These are phyloP conservation scores for Linum lewisii DNA, from an alignment of 345 rosid species.

Conservation along the genomic window DNA sequence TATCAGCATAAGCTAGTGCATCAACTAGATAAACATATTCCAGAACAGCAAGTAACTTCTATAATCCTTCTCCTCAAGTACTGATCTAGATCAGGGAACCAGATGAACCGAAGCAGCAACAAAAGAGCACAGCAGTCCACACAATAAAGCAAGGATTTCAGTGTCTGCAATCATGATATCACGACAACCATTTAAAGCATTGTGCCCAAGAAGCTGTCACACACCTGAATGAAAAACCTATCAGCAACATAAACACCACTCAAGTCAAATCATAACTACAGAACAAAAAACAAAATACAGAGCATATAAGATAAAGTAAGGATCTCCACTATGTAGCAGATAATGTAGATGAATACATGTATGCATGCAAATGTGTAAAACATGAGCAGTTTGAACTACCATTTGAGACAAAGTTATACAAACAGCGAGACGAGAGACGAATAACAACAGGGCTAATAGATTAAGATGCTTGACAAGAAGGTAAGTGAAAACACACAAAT, in stretches of 20 bases:
- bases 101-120: slow-evolving; percentile 31
- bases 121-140: slow-evolving; percentile 28
- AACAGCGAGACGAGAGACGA: no score
- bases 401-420: no score
- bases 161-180: no score
- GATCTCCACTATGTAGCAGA: no score
- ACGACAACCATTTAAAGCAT: slow-evolving; percentile 30
- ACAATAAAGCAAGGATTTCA: slow-evolving; percentile 26
- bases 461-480: no score
- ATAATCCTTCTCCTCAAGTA: slow-evolving; percentile 7
- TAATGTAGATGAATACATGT: not conserved
- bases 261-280: slow-evolving; percentile 11
- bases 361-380: no score
- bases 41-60: slow-evolving; percentile 13
- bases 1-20: no score
- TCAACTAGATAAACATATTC: slow-evolving; percentile 6
- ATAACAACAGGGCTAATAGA: no score
- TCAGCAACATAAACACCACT: slow-evolving; percentile 18
- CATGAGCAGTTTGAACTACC: no score
- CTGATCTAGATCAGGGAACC: slow-evolving; percentile 15
- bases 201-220: slow-evolving; percentile 28
- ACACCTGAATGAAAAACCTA: slow-evolving; percentile 27
- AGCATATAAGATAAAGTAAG: not conserved
- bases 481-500: no score
- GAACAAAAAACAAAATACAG: not conserved